These are phyloP conservation scores for Hibiscus mutabilis DNA, from an alignment of 345 rosid genomes.

Conservation along the genomic window DNA sequence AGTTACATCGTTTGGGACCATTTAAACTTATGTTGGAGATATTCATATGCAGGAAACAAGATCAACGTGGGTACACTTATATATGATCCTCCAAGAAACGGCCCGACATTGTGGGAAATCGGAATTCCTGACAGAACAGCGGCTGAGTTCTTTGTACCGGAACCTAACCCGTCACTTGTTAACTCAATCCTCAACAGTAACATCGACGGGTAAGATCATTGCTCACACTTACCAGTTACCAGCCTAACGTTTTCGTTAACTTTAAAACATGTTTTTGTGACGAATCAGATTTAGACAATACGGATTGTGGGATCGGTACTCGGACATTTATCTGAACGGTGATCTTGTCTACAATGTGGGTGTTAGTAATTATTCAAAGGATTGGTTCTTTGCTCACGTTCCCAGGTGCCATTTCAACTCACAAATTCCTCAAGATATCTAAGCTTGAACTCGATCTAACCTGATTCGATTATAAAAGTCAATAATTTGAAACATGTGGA, in stretches of 20 bases:
- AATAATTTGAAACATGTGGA: too few species aligned
- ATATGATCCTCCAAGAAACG: slow-evolving; percentile 38
- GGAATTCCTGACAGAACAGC: slow-evolving; percentile 75
- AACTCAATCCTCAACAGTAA: slow-evolving; percentile 31
- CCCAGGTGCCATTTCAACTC: slow-evolving; percentile 32
- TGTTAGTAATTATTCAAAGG: slow-evolving; percentile 32
- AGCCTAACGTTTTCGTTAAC: neutral
- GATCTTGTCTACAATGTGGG: slow-evolving; percentile 52
- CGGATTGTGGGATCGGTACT: slow-evolving; percentile 66
- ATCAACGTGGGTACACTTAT: slow-evolving; percentile 38
- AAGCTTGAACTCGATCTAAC: neutral
- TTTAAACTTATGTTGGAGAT: neutral
- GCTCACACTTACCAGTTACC: neutral
- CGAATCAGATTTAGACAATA: slow-evolving; percentile 62
- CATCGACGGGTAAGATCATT: slow-evolving; percentile 29
- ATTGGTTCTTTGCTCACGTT: slow-evolving; percentile 88
- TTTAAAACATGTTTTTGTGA: neutral
- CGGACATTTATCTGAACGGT: slow-evolving; percentile 36
- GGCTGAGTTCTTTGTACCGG: slow-evolving; percentile 62
- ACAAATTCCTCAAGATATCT: neutral
- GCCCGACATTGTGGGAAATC: slow-evolving; percentile 85
- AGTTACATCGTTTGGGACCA: neutral
- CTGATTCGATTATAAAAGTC: neutral
- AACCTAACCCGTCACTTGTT: slow-evolving; percentile 43
- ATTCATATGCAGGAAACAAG: slow-evolving; percentile 32